Percentiles rank a stretch among this genome's conserved stretches.
phyloP scores from a whole-genome alignment of 1,139 yeast genomes.

The Taiozyma onychis region DNA sequence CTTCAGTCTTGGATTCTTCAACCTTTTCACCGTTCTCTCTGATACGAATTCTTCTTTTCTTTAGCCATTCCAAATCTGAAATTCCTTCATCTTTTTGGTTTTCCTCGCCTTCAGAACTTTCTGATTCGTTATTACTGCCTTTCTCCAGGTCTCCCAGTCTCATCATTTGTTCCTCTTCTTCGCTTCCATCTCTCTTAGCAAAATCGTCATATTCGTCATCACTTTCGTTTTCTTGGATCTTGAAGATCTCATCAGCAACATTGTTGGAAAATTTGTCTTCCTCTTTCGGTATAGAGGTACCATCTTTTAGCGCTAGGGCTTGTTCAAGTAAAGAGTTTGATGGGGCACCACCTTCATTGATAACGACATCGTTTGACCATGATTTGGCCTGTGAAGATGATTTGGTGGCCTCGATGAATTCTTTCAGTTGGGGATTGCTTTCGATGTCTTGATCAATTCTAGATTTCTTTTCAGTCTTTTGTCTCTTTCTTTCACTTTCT shows the following conservation, averaged over 20 bases:
- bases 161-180: conserved; percentile 33
- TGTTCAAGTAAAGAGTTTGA: conserved; percentile 32
- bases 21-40: conserved; percentile 37
- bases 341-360: conserved; percentile 45
- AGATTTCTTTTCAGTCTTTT: conserved; percentile 25
- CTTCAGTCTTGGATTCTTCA: conserved; percentile 17
- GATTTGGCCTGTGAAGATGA: conserved; percentile 45
- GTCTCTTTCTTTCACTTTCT: conserved; percentile 27
- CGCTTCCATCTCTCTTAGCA: conserved; percentile 26
- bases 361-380: conserved; percentile 63
- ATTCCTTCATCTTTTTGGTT: conserved; percentile 42
- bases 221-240: conserved; percentile 42
- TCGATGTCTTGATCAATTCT: conserved; percentile 53
- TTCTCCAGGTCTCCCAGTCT: conserved; percentile 19
- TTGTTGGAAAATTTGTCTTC: conserved; percentile 18
- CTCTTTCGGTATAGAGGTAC: conserved; percentile 8
- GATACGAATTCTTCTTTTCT: conserved; percentile 69
- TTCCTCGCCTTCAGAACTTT: conserved; percentile 9
- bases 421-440: conserved; percentile 64
- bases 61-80: conserved; percentile 87
- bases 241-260: conserved; percentile 26
- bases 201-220: conserved; percentile 67
- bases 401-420: conserved; percentile 78
- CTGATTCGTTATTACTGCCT: conserved; percentile 12
- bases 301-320: conserved; percentile 30